Base-by-base conservation (phyloP, 306 rosid species). In the Sesbania bispinosa region DNA sequence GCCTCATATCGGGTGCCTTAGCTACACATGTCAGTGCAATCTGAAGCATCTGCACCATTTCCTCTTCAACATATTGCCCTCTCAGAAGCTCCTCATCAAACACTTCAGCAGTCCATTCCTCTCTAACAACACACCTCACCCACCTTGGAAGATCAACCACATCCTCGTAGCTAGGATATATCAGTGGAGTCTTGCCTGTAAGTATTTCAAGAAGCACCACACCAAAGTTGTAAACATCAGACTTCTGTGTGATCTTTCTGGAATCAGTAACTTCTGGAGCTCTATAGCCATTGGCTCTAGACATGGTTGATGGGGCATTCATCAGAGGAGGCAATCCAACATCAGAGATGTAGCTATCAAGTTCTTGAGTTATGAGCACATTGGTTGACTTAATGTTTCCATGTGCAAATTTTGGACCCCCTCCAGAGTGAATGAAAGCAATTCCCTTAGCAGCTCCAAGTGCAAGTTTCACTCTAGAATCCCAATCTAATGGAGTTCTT, bases 51-150 rank as follows among this genome's bases (percentile, higher is more conserved):
- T 86, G 97, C 18, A 90, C 90, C 96, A 90, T 86, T 67, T 90
- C 92, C 70, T 88, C 97, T 67, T 90, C 97, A 26, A 80, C 87
- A 62, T 87, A 72, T 10, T 71, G 81, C 3, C 85, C 85, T 67
- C 81, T 80, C 21, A 90, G 69, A 52, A 90, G 76, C 84, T 90
- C 97, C 64, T 83, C 86, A 33, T 88, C 97, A 16, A 90, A 90
- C n/a, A 90, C 95, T 77, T 90, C 97, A 8, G 95, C 89, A 2
- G 95, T 90, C 97, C 97, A 90, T 63, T 90, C 97, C 79, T 90
- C 97, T 1, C 95, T 84, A 7, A 90, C 97, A 15, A 90, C 96
- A 47, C 95, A 90, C 41, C 69, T 76, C 41, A 90, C 97, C 97
- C 97, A 90, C 48, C 90, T 84, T 9, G 97, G 97, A 26, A 90